phyloP scores from a whole-genome alignment of 305 asterid species.

The Stenogyne calaminthoides region DNA sequence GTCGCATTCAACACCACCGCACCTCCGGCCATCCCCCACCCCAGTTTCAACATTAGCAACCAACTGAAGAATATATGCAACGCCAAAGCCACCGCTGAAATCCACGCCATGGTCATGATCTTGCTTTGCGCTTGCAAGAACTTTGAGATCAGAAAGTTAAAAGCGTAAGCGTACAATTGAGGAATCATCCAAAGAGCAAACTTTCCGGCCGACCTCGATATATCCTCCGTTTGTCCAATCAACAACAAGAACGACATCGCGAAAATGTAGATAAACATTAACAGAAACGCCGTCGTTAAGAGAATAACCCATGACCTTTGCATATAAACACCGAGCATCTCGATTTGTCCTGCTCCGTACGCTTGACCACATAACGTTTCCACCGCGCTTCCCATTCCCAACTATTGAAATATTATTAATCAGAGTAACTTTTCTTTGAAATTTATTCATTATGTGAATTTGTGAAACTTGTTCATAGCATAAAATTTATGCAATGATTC shows the following conservation, averaged over 20 bases:
- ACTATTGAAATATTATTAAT: constrained; percentile 20
- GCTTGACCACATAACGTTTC: constrained; percentile 68
- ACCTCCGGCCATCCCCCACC: constrained; percentile 60
- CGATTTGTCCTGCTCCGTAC: constrained; percentile 47
- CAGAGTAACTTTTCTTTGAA: too few species aligned
- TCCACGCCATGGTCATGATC: constrained; percentile 57
- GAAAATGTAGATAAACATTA: constrained; percentile 43
- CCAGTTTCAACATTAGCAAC: constrained; percentile 50
- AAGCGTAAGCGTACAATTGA: constrained; percentile 49
- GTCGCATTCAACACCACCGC: constrained; percentile 51
- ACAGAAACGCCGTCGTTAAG: constrained; percentile 27
- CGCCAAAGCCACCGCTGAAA: constrained; percentile 33
- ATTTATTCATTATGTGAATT: too few species aligned
- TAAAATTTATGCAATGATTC: too few species aligned
- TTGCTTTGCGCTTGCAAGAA: constrained; percentile 67
- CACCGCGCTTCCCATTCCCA: constrained; percentile 65
- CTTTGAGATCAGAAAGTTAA: constrained; percentile 48
- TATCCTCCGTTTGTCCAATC: constrained; percentile 45
- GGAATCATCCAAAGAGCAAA: constrained; percentile 60
- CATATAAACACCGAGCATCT: constrained; percentile 54
- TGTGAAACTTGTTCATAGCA: too few species aligned
- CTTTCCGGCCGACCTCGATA: constrained; percentile 45
- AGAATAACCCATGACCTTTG: constrained; percentile 58
- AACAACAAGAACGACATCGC: constrained; percentile 33
- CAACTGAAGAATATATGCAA: constrained; percentile 49